Evolutionary conservation across 495 filamentous ascomycete genomes (phyloP), one percentile per base, ranked within the genome.

Genomic region (Parachaetomium inaequale): DNA sequence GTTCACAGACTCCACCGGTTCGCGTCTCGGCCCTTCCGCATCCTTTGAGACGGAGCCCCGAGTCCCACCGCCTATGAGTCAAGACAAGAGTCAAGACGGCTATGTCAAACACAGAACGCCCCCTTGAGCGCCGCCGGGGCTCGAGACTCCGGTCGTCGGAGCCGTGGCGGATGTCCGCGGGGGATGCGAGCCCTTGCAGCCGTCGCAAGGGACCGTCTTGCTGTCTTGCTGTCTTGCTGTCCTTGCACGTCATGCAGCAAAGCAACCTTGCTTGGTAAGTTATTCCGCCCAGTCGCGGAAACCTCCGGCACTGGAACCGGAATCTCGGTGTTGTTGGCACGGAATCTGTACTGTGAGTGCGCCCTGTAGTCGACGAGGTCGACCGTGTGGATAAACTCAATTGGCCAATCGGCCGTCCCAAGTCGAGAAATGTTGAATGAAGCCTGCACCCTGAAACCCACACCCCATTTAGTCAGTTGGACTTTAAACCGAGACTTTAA

Each of bases 341-440:
- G 10, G 29, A 36, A 23, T 28, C 8, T 55, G n/a, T 26, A 26
- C 36, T 14, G 14, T 17, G 2, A 26, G 15, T 21, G 25, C 59
- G 50, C 59, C 59, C 51, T 61, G 26, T 25, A 46, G 19, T 26
- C 8, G 11, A 52, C 14, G 31, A 36, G 28, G 49, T n/a, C 19
- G 32, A n/a, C n/a, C 42, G 12, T 36, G 23, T 54, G 38, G 38
- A 50, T 50, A 49, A 62, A 21, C 32, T 21, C 5, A 28, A 62
- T 62, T 62, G 60, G 32, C 60, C 60, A 56, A 62, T 62, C 60
- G 52, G 60, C 15, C 60, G 3, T 17, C 21, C 28, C 15, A 5
- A 2, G 5, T 25, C 3, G 8, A 21, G 14, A 45, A 46, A 47
- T 26, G n/a, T 43, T 17, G 34, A 50, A 31, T 34, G 36, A 25